Evolutionary conservation across 257 asterid species (phyloP), one percentile per base, ranked within the genome.

Genomic region (Penstemon barbatus): DNA sequence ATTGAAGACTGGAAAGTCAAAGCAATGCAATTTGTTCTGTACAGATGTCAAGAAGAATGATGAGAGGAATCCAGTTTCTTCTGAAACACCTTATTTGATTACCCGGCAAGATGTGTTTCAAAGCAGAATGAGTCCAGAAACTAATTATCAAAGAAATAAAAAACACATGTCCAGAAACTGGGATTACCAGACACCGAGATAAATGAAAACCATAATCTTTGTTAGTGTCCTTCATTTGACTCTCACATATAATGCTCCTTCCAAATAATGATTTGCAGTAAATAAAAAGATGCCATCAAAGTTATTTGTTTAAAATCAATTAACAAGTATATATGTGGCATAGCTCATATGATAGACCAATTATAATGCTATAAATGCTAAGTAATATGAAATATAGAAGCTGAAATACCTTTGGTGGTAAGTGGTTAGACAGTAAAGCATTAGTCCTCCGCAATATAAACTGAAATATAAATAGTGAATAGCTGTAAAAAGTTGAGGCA

Each of bases 371-470:
- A 66, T 11, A 70, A 36, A 37, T 18, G 58, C 65, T 12, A 37
- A 59, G 42, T 52, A 38, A 64, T 63, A 71, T 12, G 49, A 69
- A 56, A 50, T 41, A 66, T 46, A 66, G 4, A 44, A 59, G 36
- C 12, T 71, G 54, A 45, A 61, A 77, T 86, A 90, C 99, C 99
- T 93, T 93, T 10, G 99, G 99, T 38, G 99, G 99, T 76, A 93
- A 85, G 89, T 93, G 99, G 76, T 90, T 93, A 19, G 99, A 93
- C 46, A 90, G 80, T 60, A 93, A 77, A n/a, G 96, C 83, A 82
- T 90, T 93, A 66, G 99, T 93, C 91, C 99, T 86, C 83, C 99
- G 85, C 83, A 93, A 76, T 80, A 93, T 88, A 79, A 90, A 93
- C 97, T 90, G 96, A 72, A 83, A 77, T 36, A 54, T 63, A 48